Base-by-base conservation (phyloP, 768 basidiomycete species). In the Podaxis rugospora region DNA sequence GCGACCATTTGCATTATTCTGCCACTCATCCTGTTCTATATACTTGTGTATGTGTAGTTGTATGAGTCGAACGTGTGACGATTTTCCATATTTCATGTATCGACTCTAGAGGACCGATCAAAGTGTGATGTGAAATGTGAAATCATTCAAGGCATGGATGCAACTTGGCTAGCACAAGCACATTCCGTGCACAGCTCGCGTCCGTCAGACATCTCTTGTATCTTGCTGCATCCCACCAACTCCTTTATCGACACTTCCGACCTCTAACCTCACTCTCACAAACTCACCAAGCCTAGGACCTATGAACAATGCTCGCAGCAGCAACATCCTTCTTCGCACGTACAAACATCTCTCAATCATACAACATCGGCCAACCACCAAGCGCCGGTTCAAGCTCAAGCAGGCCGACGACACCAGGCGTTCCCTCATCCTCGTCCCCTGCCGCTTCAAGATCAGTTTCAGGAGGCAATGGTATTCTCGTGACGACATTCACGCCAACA, bases 241-340 rank as follows among this genome's bases (percentile, higher is more conserved):
- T 5, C 23, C 25, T 49, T 11, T 23, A 11, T 21, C 25, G 9
- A 9, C 4, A 7, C 23, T 27, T 3, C 18, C 21, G 11, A 27
- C 47, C 9, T 49, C 23, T 13, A 25, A 49, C 47, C 18, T 1
- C 32, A 25, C 18, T 18, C 16, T 11, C 47, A 49, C 16, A 6
- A 18, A 18, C 21, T 49, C 47, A 1, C 13, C 13, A 52, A n/a
- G 27, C 28, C 28, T n/a, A 18, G 35, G 46, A n/a, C 35, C 4
- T 18, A 10, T 3, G 64, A 47, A 68, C 60, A 54, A 90, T 93
- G 88, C 76, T 93, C 58, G 91, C 91, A 32, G 92, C 87, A 7
- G 92, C 92, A 25, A 85, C 87, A 2, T 92, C 91, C 10, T 89
- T 93, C 76, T 92, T 94, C 70, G 83, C 83, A 36, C 80, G 92